phyloP scores from a whole-genome alignment of 2,329 filamentous ascomycete genomes.

The Colletotrichum cuscutae region DNA sequence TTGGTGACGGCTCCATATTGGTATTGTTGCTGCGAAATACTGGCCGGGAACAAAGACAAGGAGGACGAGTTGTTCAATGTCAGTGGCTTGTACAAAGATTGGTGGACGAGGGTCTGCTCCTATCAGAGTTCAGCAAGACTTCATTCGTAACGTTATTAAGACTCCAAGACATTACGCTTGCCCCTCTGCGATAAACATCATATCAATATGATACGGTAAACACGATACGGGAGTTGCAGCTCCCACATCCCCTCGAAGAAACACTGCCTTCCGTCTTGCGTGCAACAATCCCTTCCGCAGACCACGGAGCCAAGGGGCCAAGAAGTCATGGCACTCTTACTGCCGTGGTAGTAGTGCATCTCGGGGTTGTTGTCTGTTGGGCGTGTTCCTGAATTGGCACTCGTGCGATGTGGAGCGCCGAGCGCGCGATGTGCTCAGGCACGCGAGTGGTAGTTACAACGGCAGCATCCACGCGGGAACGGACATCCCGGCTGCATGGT shows the following conservation, averaged over 20 bases:
- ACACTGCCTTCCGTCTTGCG: background rate
- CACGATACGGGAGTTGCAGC: background rate
- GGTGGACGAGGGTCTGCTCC: background rate
- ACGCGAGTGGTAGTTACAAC: background rate
- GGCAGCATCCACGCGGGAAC: slow-evolving; percentile 74
- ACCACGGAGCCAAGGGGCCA: background rate
- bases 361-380: background rate
- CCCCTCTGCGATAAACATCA: background rate
- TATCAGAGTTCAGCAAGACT: background rate
- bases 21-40: background rate
- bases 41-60: background rate
- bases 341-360: slow-evolving; percentile 17
- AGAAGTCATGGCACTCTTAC: slow-evolving; percentile 21
- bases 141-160: background rate
- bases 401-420: slow-evolving; percentile 25
- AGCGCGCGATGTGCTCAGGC: background rate
- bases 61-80: background rate
- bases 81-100: background rate
- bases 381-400: slow-evolving; percentile 23
- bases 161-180: background rate
- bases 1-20: slow-evolving; percentile 1
- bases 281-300: background rate
- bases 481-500: slow-evolving; percentile 80
- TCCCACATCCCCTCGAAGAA: background rate
- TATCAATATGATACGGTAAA: background rate